Evolutionary conservation across 495 filamentous ascomycete species (phyloP), one percentile per base, ranked within the genome.

Genomic region (Penicillium ochrochloron): DNA sequence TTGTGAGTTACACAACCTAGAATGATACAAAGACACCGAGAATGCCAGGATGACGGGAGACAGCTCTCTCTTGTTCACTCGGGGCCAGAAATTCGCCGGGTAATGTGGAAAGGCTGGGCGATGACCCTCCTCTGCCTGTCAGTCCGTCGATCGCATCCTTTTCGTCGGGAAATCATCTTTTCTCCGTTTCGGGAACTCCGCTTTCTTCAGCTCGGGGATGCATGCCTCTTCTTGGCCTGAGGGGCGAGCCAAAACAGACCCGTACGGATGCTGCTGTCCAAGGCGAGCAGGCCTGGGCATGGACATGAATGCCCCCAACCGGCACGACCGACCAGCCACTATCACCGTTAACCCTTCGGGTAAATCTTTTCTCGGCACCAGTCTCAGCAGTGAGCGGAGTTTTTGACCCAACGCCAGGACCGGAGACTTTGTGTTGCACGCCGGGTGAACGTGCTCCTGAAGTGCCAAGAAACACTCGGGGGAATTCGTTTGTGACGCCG

Each of bases 381-480:
- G 9, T 25, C 19, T 48, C 19, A 8, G 44, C 44, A 48, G 6
- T 48, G 10, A 25, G 44, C 10, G 21, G 29, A 39, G 19, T 21
- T 11, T 39, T 23, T 37, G 60, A 19, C 10, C 50, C 33, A 46
- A 25, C 10, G n/a, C 19, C 44, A 31, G 19, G 9, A 33, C 33
- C 51, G 62, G 42, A 57, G 34, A 10, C 53, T 21, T 52, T 33
- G 7, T 12, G 4, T 8, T 42, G 46, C 34, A 5, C 25, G 25
- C 7, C 53, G 58, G 53, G 21, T 37, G 55, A 42, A 50, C 29
- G 59, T 34, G 31, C 31, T 66, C 65, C 59, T 37, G 48, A 55
- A 33, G 21, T 34, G 68, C 68, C 68, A 70, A 70, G 68, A 44
- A 55, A 34, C n/a, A 56, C 61, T 66, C 70, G 67, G 70, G 48